phyloP scores from a whole-genome alignment of 1,284 basidiomycete genomes.

The Fereydounia khargensis region DNA sequence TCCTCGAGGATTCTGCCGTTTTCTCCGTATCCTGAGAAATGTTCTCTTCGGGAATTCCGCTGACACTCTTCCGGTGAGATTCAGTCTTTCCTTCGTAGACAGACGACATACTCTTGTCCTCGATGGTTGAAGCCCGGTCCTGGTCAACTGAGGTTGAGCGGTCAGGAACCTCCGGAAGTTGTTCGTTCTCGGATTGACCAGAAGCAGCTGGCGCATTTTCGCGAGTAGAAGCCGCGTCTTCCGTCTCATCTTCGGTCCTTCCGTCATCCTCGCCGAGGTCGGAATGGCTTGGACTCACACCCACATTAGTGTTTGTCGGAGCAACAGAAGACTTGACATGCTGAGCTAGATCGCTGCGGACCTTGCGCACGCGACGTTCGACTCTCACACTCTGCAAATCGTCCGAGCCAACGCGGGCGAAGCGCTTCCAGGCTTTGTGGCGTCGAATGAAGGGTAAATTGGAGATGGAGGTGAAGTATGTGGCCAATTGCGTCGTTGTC shows the following conservation, averaged over 20 bases:
- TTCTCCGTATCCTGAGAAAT: no score
- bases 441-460: constrained; percentile 68
- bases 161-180: no score
- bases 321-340: constrained; percentile 37
- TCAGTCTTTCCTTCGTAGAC: no score
- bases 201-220: neutral
- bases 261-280: constrained; percentile 39
- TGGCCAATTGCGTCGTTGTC: constrained; percentile 63
- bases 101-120: no score
- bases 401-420: constrained; percentile 76
- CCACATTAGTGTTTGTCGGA: constrained; percentile 44
- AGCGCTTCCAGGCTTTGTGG: constrained; percentile 76
- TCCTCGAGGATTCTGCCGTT: no score
- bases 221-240: neutral
- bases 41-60: no score
- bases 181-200: no score
- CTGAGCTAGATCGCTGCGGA: constrained; percentile 66
- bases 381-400: constrained; percentile 80
- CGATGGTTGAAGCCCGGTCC: no score
- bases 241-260: constrained; percentile 27
- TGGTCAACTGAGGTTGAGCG: neutral
- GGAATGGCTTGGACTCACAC: constrained; percentile 32
- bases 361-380: constrained; percentile 80
- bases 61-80: no score
- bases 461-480: constrained; percentile 74